These are phyloP conservation scores for Graphilbum fragrans DNA, from an alignment of 2,329 filamentous ascomycete genomes.

Conservation along the genomic window DNA sequence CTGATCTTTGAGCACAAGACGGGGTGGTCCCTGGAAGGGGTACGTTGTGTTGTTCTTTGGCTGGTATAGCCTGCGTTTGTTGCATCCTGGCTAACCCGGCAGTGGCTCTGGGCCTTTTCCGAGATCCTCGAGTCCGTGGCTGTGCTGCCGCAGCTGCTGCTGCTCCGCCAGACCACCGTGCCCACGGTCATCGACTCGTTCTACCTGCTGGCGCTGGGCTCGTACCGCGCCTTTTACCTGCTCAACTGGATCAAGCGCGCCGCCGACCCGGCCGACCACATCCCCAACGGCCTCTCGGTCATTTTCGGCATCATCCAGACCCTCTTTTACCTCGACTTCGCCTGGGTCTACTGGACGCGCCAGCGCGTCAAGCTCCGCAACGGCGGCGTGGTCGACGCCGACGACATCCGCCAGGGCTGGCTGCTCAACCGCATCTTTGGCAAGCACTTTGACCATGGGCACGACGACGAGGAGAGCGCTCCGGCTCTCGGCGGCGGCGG, in stretches of 20 bases:
- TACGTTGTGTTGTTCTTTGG: constrained; percentile 19
- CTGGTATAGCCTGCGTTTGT: background rate
- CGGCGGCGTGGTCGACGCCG: constrained; percentile 79
- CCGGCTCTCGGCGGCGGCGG: constrained; percentile 29
- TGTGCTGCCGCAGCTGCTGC: constrained; percentile 79
- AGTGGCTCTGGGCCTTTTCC: constrained; percentile 81
- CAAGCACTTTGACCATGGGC: constrained; percentile 37
- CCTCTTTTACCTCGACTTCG: constrained; percentile 82
- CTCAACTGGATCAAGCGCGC: constrained; percentile 77
- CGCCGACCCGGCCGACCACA: constrained; percentile 42
- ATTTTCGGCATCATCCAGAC: constrained; percentile 86
- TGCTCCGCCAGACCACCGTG: constrained; percentile 87
- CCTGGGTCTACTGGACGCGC: constrained; percentile 90
- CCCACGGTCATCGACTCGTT: constrained; percentile 96
- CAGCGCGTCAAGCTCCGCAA: constrained; percentile 87
- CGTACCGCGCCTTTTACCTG: constrained; percentile 81
- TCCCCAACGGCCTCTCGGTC: constrained; percentile 60
- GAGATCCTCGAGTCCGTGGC: constrained; percentile 86
- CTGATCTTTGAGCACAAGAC: constrained; percentile 46
- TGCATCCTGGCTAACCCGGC: background rate
- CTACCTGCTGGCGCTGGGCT: constrained; percentile 78
- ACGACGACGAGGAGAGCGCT: constrained; percentile 45
- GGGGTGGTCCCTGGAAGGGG: constrained; percentile 36
- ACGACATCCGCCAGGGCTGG: constrained; percentile 79
- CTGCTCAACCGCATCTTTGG: constrained; percentile 70